Conservation (phyloP, 805 yeast genomes). For the Myxozyma lipomycoides region DNA sequence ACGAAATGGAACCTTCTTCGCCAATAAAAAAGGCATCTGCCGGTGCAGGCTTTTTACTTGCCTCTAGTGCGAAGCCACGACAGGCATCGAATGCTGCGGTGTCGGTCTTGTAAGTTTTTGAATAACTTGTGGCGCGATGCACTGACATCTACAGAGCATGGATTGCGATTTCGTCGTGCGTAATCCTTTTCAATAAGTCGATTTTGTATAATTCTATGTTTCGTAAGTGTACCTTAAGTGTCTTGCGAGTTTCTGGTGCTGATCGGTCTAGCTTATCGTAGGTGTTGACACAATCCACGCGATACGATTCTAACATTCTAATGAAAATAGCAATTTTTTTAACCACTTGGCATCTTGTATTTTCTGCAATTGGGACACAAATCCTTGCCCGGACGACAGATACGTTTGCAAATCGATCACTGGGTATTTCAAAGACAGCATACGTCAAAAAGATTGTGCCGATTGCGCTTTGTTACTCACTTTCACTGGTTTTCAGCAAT, state of each 20-base stretch:
- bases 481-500: slow-evolving; percentile 29
- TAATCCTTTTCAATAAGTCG: slow-evolving; percentile 27
- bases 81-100: background rate
- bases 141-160: slow-evolving; percentile 14
- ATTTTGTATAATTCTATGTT: slow-evolving; percentile 19
- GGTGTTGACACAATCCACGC: slow-evolving; percentile 1
- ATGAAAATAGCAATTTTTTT: slow-evolving; percentile 28
- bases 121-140: background rate
- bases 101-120: slow-evolving; percentile 4
- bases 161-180: slow-evolving; percentile 29
- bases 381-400: slow-evolving; percentile 24
- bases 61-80: background rate
- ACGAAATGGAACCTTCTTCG: background rate
- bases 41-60: slow-evolving; percentile 5
- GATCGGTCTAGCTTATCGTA: slow-evolving; percentile 20
- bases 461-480: slow-evolving; percentile 30
- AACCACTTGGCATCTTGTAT: slow-evolving; percentile 31
- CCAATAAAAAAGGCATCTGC: background rate
- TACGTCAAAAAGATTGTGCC: slow-evolving; percentile 29
- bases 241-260: background rate
- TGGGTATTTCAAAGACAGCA: slow-evolving; percentile 19
- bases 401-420: slow-evolving; percentile 20
- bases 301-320: too few relatives aligned
- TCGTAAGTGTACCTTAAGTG: slow-evolving; percentile 7
- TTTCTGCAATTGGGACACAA: slow-evolving; percentile 30